Conservation (phyloP, 176 grass and related monocot genomes). For the Miscanthus lutarioriparius region DNA sequence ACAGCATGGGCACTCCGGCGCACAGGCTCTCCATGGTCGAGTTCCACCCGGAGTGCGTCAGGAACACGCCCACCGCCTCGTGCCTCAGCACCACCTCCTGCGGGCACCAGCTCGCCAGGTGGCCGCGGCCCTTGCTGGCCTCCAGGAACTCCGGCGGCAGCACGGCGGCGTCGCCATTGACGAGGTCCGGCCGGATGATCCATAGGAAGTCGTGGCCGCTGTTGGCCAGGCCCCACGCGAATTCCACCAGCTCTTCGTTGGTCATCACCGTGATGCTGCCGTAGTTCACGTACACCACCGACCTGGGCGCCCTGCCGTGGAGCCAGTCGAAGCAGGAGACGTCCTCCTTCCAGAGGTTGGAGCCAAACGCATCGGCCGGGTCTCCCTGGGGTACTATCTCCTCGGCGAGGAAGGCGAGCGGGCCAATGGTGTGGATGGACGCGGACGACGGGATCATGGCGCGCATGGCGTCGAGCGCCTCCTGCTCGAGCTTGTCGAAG, state of each 20-base stretch:
- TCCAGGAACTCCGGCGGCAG: slow-evolving; percentile 48
- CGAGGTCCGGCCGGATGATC: slow-evolving; percentile 51
- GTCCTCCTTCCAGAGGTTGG: slow-evolving; percentile 55
- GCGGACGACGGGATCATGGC: not conserved
- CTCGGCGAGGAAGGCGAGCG: slow-evolving; percentile 36
- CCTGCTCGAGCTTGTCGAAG: slow-evolving; percentile 48
- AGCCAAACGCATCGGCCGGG: slow-evolving; percentile 10
- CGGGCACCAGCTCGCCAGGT: slow-evolving; percentile 49
- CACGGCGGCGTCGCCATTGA: slow-evolving; percentile 36
- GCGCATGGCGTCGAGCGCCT: slow-evolving; percentile 24
- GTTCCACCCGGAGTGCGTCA: slow-evolving; percentile 56
- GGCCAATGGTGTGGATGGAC: slow-evolving; percentile 41
- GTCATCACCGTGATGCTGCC: slow-evolving; percentile 53
- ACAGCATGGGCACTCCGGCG: slow-evolving; percentile 49
- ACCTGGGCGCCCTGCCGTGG: not conserved
- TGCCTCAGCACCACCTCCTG: slow-evolving; percentile 55
- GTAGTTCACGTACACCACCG: slow-evolving; percentile 56
- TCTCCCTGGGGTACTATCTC: not conserved
- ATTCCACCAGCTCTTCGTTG: slow-evolving; percentile 45
- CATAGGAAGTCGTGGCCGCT: slow-evolving; percentile 47
- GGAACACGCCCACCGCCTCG: slow-evolving; percentile 40
- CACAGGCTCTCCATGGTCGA: slow-evolving; percentile 43
- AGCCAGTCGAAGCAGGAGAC: slow-evolving; percentile 39
- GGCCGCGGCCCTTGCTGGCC: not conserved
- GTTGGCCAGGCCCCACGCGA: slow-evolving; percentile 53